Evolutionary conservation across 2,329 filamentous ascomycete genomes (phyloP).

Genomic region (Mariannaea sp.): DNA sequence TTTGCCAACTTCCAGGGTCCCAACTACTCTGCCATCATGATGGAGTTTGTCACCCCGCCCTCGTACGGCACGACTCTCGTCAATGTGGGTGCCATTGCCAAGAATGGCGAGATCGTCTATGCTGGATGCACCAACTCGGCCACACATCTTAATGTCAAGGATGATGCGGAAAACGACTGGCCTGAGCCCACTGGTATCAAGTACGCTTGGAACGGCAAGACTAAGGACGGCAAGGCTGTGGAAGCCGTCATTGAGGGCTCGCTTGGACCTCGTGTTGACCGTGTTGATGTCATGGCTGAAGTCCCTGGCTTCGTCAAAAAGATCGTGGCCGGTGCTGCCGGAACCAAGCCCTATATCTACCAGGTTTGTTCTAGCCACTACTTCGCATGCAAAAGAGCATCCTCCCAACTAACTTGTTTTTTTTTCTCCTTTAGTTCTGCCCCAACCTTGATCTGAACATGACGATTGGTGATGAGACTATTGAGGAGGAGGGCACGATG

Average conservation of each 20-base stretch:
- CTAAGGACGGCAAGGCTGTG: conserved; percentile 74
- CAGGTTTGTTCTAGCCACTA: conserved; percentile 64
- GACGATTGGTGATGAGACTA: conserved; percentile 80
- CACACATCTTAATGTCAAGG: conserved; percentile 70
- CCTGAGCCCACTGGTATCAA: conserved; percentile 78
- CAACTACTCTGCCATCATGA: conserved; percentile 84
- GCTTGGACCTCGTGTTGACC: conserved; percentile 72
- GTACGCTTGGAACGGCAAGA: conserved; percentile 78
- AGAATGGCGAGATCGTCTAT: conserved; percentile 78
- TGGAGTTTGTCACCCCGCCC: conserved; percentile 93
- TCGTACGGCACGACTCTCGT: conserved; percentile 89
- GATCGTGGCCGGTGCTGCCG: conserved; percentile 84
- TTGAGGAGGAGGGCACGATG: conserved; percentile 75
- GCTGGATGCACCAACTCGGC: conserved; percentile 69
- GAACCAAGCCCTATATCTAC: conserved; percentile 97
- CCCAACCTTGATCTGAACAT: conserved; percentile 77
- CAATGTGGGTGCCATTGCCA: conserved; percentile 79
- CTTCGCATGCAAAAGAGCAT: conserved; percentile 8
- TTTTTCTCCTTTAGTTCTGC: no score
- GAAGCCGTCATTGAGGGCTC: conserved; percentile 71
- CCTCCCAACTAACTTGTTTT: no score
- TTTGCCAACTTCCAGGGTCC: conserved; percentile 91
- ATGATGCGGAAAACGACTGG: conserved; percentile 84
- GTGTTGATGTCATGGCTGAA: conserved; percentile 93
- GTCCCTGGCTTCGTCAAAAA: conserved; percentile 95